Percentiles rank a stretch among this genome's conserved stretches.
Evolutionary conservation across 1,139 yeast genomes (phyloP).

Genomic region (Suhomyces taliae): DNA sequence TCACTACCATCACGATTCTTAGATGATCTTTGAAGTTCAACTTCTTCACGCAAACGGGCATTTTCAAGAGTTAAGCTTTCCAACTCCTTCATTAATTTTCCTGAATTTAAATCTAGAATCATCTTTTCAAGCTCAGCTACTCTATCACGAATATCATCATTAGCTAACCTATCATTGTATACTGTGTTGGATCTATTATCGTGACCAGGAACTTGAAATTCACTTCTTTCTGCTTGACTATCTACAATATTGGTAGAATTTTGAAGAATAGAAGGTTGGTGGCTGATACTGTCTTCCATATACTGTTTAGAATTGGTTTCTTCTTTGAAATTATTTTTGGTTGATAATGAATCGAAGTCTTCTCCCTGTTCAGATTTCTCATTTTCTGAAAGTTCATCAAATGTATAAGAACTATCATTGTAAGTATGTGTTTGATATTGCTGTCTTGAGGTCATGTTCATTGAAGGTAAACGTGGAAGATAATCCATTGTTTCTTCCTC

Average conservation of each 20-base stretch:
- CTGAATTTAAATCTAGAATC: conserved; percentile 14
- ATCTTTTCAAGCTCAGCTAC: conserved; percentile 21
- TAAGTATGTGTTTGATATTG: conserved; percentile 6
- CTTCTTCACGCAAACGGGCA: conserved; percentile 15
- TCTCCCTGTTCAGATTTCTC: conserved; percentile 7
- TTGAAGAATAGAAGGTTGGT: conserved; percentile 15
- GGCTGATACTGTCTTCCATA: conserved; percentile 10
- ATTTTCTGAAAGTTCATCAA: conserved; percentile 23
- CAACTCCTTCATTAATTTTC: conserved; percentile 9
- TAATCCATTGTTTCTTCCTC: conserved; percentile 6
- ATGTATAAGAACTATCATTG: conserved; percentile 30
- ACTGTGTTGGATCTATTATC: background rate
- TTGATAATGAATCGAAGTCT: conserved; percentile 8
- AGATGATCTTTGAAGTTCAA: conserved; percentile 1
- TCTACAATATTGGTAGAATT: conserved; percentile 13
- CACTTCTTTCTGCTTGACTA: conserved; percentile 1
- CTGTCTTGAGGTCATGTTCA: background rate
- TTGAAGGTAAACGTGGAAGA: conserved; percentile 8
- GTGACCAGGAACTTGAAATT: background rate
- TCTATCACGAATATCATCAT: conserved; percentile 13
- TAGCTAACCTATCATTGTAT: background rate
- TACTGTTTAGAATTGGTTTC: background rate
- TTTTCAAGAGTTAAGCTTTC: conserved; percentile 18
- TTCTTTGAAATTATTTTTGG: conserved; percentile 3
- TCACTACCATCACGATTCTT: conserved; percentile 12